These are phyloP conservation scores for Moesziomyces globuligerus DNA, from an alignment of 1,284 basidiomycete genomes.

Conservation along the genomic window DNA sequence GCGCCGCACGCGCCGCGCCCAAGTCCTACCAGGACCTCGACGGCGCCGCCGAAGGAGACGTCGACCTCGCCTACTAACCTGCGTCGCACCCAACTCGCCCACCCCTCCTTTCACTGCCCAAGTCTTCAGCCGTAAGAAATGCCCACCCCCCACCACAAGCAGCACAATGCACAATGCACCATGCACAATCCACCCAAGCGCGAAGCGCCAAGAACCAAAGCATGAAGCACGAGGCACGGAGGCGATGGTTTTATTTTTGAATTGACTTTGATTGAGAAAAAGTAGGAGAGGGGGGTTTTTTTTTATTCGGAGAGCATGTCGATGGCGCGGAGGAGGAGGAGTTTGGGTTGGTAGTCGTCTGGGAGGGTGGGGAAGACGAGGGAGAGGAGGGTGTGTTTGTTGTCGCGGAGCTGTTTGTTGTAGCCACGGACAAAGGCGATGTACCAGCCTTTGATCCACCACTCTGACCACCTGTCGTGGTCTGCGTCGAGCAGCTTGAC, in stretches of 20 bases:
- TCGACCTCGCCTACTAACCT: slow-evolving; percentile 46
- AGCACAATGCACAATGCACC: too few relatives aligned
- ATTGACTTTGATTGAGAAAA: background rate
- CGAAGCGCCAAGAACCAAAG: too few relatives aligned
- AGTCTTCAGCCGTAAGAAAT: too few relatives aligned
- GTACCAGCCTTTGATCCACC: slow-evolving; percentile 64
- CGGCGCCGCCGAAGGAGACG: slow-evolving; percentile 46
- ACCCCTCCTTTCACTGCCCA: too few relatives aligned
- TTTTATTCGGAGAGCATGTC: slow-evolving; percentile 35
- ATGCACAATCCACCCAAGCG: too few relatives aligned
- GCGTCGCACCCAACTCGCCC: too few relatives aligned
- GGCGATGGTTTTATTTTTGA: too few relatives aligned
- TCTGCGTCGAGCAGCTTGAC: slow-evolving; percentile 14
- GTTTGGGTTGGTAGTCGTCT: background rate
- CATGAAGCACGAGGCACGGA: too few relatives aligned
- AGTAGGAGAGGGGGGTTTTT: background rate
- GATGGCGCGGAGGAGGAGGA: slow-evolving; percentile 27
- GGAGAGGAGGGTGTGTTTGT: slow-evolving; percentile 46
- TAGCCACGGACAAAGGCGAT: slow-evolving; percentile 46
- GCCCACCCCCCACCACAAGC: too few relatives aligned
- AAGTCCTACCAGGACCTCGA: slow-evolving; percentile 60
- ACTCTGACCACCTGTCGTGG: slow-evolving; percentile 46
- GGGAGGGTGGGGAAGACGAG: slow-evolving; percentile 48
- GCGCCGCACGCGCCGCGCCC: slow-evolving; percentile 27
- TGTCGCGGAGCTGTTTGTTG: slow-evolving; percentile 47